Evolutionary conservation across 306 rosid genomes (phyloP).

Genomic region (Sechiopsis laciniata): DNA sequence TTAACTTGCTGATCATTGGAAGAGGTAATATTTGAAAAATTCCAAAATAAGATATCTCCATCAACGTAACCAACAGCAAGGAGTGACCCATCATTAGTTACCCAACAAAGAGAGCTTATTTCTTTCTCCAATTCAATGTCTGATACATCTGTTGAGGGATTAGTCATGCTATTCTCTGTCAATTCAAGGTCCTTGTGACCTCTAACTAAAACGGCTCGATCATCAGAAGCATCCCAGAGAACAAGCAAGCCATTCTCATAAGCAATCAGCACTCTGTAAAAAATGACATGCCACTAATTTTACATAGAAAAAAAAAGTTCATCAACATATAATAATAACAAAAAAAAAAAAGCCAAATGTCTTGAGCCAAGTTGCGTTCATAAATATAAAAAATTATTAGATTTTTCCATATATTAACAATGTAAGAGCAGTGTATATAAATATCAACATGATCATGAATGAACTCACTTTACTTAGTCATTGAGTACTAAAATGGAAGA

Average conservation of each 20-base stretch:
- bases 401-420: conserved; percentile 1
- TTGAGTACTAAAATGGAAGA: neutral
- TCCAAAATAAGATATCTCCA: conserved; percentile 91
- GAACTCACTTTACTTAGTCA: conserved; percentile 4
- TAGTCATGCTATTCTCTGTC: conserved; percentile 34
- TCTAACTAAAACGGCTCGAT: conserved; percentile 60
- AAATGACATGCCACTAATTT: conserved; percentile 23
- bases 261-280: conserved; percentile 68
- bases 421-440: neutral
- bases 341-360: neutral
- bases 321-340: neutral
- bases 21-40: conserved; percentile 46
- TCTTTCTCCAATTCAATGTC: conserved; percentile 57
- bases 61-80: conserved; percentile 78
- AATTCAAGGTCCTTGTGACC: conserved; percentile 51
- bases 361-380: conserved; percentile 3
- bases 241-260: conserved; percentile 72
- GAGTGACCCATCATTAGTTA: conserved; percentile 60
- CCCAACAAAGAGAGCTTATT: conserved; percentile 83
- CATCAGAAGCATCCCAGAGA: conserved; percentile 87
- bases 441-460: conserved; percentile 6
- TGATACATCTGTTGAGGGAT: conserved; percentile 36
- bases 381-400: neutral
- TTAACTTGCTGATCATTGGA: conserved; percentile 33
- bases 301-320: conserved; percentile 1